These are phyloP conservation scores for Chlorophyllum brunneum DNA, from an alignment of 768 basidiomycete species.

Conservation along the genomic window DNA sequence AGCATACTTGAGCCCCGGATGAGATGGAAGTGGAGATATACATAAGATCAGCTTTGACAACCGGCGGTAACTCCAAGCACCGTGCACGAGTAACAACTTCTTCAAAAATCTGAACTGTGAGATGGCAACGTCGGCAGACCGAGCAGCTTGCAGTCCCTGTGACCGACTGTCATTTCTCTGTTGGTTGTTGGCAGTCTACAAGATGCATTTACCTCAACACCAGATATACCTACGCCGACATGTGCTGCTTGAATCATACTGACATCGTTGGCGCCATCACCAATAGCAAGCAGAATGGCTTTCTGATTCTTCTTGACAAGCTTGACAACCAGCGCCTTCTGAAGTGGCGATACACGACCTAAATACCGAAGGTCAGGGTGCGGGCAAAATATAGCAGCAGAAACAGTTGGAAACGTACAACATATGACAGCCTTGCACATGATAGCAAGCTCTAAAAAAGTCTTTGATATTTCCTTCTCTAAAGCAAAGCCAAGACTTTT, in stretches of 20 bases:
- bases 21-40: conserved; percentile 37
- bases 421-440: conserved; percentile 99
- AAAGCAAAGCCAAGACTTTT: conserved; percentile 92
- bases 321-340: conserved; percentile 97
- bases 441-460: conserved; percentile 91
- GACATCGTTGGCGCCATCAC: conserved; percentile 97
- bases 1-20: neutral
- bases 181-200: neutral
- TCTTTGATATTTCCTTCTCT: conserved; percentile 87
- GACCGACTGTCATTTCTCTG: neutral
- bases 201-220: conserved; percentile 69
- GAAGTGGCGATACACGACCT: conserved; percentile 96
- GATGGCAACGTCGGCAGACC: conserved; percentile 96
- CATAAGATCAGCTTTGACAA: conserved; percentile 95
- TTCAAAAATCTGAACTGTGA: conserved; percentile 96
- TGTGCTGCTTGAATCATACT: conserved; percentile 99
- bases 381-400: neutral
- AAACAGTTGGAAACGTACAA: conserved; percentile 55
- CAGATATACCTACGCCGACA: conserved; percentile 96
- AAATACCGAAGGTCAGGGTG: conserved; percentile 4
- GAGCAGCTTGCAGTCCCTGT: conserved; percentile 95
- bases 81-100: conserved; percentile 94
- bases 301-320: conserved; percentile 98
- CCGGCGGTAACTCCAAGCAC: conserved; percentile 97
- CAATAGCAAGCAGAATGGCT: conserved; percentile 91